Evolutionary conservation across 2,329 filamentous ascomycete species (phyloP), one percentile per base, ranked within the genome.

Genomic region (Microcyclospora tardicrescens): DNA sequence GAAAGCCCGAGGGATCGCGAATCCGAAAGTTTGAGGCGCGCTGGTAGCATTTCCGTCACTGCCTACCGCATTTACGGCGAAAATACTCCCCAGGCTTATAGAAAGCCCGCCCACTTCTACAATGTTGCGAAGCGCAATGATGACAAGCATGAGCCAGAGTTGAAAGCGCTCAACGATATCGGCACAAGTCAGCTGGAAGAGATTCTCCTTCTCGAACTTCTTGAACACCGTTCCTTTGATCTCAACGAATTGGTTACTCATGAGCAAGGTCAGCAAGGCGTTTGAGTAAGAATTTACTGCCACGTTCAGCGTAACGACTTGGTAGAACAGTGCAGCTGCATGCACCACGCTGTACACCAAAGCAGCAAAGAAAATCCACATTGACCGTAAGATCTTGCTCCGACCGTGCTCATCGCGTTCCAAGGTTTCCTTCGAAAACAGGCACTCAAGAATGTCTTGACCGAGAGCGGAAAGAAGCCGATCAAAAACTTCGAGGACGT

Each of bases 221-320:
- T 98, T 96, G 69, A 98, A 98, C 1, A 98, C 93, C 0, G 87
- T 93, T 43, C 84, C 84, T 57, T 98, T 98, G 68, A 98, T 94
- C 64, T 98, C 91, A 33, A 98, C 91, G 53, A 98, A 98, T 56
- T 98, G 93, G 56, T 96, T 98, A 6, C 87, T 95, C 57, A 98
- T 76, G 2, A 98, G 69, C 1, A 98, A 73, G 0, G 91, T 95
- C 28, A 98, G 70, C 4, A 98, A 68, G 0, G 91, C 89, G 55
- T 98, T 98, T 0, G 87, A 95, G 61, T 98, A 98, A 0, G 89
- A 95, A 61, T 98, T 98, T 51, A 98, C 89, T 0, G 91, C 91
- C 3, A 98, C 93, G 47, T 98, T 98, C 38, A 98, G 73, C 0
- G 91, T 93, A 51, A 98, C 93, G 49, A 96, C 89, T 56, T 98